Evolutionary conservation across 257 asterid species (phyloP), one percentile per base, ranked within the genome.

Genomic region (Przewalskia tangutica): DNA sequence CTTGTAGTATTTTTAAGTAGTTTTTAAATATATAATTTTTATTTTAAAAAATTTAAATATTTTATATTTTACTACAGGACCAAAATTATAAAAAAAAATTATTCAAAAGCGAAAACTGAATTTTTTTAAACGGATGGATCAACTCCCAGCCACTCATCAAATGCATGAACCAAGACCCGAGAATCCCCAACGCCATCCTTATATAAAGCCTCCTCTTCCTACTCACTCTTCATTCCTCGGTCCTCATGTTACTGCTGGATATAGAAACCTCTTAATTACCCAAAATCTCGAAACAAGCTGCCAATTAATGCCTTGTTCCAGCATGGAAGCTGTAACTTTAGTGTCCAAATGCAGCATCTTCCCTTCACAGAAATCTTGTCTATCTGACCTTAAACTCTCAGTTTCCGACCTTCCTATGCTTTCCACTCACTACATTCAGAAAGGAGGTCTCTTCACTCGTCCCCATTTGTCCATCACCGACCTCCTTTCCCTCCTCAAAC

Each of bases 321-420:
- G 75, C 18, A 42, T 46, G 44, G 18, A 84, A 54, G 8, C 87
- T 48, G 51, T 82, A 0, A 83, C 87, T 6, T 3, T 85, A 17
- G 27, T 92, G 60, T 91, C 93, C 2, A 81, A 79, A 80, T 83
- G 89, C 80, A 87, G 83, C 0, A 82, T 92, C 40, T 83, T 71
- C 63, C 97, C 97, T 9, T 84, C 88, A 2, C 77, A 82, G 6
- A 81, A 83, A 44, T 90, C 97, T 27, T 40, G 83, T 8, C 16
- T 88, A 0, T 82, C 77, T 9, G 89, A 89, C 36, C 91, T 92
- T n/a, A 89, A 91, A 68, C 91, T 92, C 77, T 92, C 97, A 0
- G 95, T 92, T 20, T 92, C 93, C 2, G 97, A 92, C 81, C 90
- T 92, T 1, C 97, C 97, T 0, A 91, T 92, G 97, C 92, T 92